Evolutionary conservation across 129 eudicot species (phyloP), one percentile per base, ranked within the genome.

Genomic region (Cynara cardunculus): DNA sequence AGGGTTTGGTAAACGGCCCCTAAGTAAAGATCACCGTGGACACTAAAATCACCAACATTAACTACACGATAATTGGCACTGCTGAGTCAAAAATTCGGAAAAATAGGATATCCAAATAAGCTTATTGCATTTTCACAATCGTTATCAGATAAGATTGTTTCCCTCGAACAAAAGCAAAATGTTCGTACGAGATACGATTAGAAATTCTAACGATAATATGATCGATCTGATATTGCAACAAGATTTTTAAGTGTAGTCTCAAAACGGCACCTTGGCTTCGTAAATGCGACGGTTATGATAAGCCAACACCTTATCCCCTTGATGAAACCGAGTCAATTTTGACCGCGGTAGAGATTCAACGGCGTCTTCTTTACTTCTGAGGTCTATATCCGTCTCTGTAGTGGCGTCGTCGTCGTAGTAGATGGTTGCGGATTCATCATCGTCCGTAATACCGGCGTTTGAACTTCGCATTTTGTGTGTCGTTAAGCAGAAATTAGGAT

Each of bases 291-390:
- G 68, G 13, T 67, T 39, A 64, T 81, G 90, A 75, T 39, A 89
- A 25, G 93, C 97, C 9, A 91, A 78, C 18, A 89, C 94, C 72
- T 78, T 89, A 70, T 91, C 92, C 31, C 92, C 94, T 84, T 72
- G 76, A 35, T 13, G 77, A 64, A 82, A 91, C 13, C 85, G 80
- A 75, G 83, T 65, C 41, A 85, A 77, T 16, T 83, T 87, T 46
- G 74, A 12, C 32, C 77, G 82, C 14, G 66, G 65, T 4, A 44
- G 76, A n/a, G 78, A 82, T 49, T 84, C 88, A 53, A 35, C 81
- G 76, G 28, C 78, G 35, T 75, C 88, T 13, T 81, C 72, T 30
- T 34, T 67, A 76, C 73, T 84, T 44, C 69, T 83, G 11, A 7
- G 73, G 80, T 84, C 89, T 7, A 70, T 75, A 67, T 81, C 83